Evolutionary conservation across 805 yeast genomes (phyloP).

Genomic region (Starmerella etchellsii): DNA sequence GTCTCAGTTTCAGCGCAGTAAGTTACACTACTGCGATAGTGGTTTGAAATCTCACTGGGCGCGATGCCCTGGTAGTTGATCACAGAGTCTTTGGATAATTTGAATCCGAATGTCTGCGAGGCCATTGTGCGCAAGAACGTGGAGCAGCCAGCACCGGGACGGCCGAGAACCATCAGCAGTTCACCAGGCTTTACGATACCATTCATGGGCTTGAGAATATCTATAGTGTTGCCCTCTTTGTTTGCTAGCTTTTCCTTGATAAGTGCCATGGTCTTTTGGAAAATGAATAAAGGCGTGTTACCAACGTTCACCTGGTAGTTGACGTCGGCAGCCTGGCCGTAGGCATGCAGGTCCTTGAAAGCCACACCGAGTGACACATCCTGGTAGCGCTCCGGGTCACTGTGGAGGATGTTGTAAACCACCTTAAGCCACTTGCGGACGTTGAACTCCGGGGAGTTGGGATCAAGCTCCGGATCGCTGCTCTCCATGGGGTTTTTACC

Average conservation of each 20-base stretch:
- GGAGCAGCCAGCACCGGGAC: slow-evolving; percentile 76
- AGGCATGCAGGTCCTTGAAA: slow-evolving; percentile 47
- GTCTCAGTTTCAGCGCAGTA: slow-evolving; percentile 41
- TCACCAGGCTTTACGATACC: slow-evolving; percentile 49
- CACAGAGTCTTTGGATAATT: slow-evolving; percentile 38
- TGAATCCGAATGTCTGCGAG: slow-evolving; percentile 39
- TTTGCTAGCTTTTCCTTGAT: neutral
- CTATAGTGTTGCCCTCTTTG: slow-evolving; percentile 6
- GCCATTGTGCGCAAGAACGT: slow-evolving; percentile 54
- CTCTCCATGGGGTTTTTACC: neutral
- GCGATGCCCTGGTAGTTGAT: slow-evolving; percentile 49
- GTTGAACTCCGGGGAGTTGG: slow-evolving; percentile 42
- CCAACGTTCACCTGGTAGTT: slow-evolving; percentile 54
- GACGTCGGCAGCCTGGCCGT: slow-evolving; percentile 47
- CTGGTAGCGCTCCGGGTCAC: slow-evolving; percentile 50
- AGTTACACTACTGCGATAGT: slow-evolving; percentile 39
- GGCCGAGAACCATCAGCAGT: slow-evolving; percentile 54
- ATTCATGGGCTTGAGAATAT: slow-evolving; percentile 23
- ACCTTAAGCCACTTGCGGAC: slow-evolving; percentile 54
- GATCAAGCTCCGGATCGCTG: slow-evolving; percentile 42
- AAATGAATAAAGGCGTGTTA: slow-evolving; percentile 28
- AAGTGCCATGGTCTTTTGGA: slow-evolving; percentile 20
- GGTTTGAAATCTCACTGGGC: slow-evolving; percentile 45
- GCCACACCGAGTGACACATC: slow-evolving; percentile 47
- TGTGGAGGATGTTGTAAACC: slow-evolving; percentile 37